Evolutionary conservation across 2,329 filamentous ascomycete species (phyloP).

Genomic region (Annulohypoxylon truncatum): DNA sequence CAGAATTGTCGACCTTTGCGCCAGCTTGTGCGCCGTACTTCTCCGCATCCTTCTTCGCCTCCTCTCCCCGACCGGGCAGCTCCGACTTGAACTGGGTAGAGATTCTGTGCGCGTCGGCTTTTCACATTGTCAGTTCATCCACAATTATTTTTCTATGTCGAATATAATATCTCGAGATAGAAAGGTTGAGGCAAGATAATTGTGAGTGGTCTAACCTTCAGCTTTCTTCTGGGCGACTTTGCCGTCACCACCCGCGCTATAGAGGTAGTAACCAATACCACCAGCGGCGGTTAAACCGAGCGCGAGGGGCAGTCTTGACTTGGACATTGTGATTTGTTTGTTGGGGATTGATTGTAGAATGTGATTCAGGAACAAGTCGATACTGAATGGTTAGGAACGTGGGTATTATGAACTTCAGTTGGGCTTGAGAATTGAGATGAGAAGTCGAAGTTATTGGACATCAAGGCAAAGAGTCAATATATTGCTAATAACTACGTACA

Average conservation of each 20-base stretch:
- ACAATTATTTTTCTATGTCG: background rate
- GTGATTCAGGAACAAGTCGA: background rate
- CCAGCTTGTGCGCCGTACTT: conserved; percentile 71
- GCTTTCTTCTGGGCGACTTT: conserved; percentile 87
- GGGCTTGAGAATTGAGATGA: conserved; percentile 11
- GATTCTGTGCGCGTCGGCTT: conserved; percentile 81
- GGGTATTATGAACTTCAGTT: conserved; percentile 6
- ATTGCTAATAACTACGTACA: conserved; percentile 26
- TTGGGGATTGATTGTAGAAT: background rate
- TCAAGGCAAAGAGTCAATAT: conserved; percentile 22
- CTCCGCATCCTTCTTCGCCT: conserved; percentile 74
- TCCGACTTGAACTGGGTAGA: conserved; percentile 74
- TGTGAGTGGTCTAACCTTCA: conserved; percentile 70
- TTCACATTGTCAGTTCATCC: conserved; percentile 22
- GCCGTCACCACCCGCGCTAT: conserved; percentile 82
- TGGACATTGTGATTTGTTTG: conserved; percentile 32
- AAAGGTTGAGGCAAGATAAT: background rate
- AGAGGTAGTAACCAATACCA: conserved; percentile 90
- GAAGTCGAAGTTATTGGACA: conserved; percentile 29
- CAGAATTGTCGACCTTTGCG: conserved; percentile 74
- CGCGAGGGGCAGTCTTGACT: conserved; percentile 52
- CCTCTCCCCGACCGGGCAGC: conserved; percentile 69
- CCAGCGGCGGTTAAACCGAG: conserved; percentile 73
- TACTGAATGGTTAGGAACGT: background rate
- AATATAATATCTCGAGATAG: background rate